Percentiles rank a stretch among this genome's conserved stretches.
Conservation (phyloP, 2,329 filamentous ascomycete species). For the Torrubiella hemipterigena region DNA sequence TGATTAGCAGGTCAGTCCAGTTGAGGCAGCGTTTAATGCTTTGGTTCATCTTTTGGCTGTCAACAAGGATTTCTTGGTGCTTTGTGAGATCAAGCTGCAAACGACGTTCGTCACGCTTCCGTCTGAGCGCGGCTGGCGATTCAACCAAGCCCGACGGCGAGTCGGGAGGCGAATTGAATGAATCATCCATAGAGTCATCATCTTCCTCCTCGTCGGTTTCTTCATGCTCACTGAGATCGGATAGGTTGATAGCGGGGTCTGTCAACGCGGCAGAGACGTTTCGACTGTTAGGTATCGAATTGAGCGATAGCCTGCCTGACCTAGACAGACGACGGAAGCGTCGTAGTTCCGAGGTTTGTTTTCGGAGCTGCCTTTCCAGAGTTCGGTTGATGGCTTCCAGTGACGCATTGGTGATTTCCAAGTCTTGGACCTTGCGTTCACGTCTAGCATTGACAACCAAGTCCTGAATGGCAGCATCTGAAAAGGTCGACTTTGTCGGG, state of each 20-base stretch:
- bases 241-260: slow-evolving; percentile 30
- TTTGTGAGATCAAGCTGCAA: slow-evolving; percentile 77
- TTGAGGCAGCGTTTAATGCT: slow-evolving; percentile 80
- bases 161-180: slow-evolving; percentile 31
- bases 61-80: slow-evolving; percentile 77
- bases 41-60: slow-evolving; percentile 92
- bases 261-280: slow-evolving; percentile 30
- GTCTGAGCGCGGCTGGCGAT: slow-evolving; percentile 36
- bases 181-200: slow-evolving; percentile 40
- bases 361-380: slow-evolving; percentile 79
- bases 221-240: slow-evolving; percentile 39
- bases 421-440: slow-evolving; percentile 88
- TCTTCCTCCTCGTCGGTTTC: slow-evolving; percentile 28
- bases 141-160: slow-evolving; percentile 18
- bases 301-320: slow-evolving; percentile 59
- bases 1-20: slow-evolving; percentile 84
- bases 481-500: slow-evolving; percentile 43
- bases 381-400: slow-evolving; percentile 91
- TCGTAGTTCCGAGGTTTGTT: slow-evolving; percentile 79
- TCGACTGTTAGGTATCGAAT: slow-evolving; percentile 32
- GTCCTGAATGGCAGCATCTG: slow-evolving; percentile 56
- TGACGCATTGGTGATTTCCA: slow-evolving; percentile 94
- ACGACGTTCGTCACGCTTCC: slow-evolving; percentile 68
- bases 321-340: slow-evolving; percentile 78
- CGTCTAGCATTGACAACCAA: slow-evolving; percentile 77